Evolutionary conservation across 331 rosid genomes (phyloP).

Genomic region (Cydonia oblonga): DNA sequence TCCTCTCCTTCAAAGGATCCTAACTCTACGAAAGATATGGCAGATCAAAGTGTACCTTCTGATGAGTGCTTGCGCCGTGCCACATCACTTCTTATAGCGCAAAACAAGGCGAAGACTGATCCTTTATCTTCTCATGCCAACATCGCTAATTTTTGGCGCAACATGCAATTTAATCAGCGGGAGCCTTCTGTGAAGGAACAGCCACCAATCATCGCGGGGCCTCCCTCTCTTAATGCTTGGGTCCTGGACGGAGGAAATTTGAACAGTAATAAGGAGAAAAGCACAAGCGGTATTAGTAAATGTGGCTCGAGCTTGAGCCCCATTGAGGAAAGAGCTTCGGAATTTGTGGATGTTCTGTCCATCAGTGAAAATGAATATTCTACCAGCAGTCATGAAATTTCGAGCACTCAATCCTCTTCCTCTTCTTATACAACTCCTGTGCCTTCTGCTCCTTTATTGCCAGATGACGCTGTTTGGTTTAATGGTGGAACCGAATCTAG

Average conservation of each 20-base stretch:
- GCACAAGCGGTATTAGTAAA: slow-evolving; percentile 21
- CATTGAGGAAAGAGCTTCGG: slow-evolving; percentile 51
- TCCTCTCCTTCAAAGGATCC: slow-evolving; percentile 13
- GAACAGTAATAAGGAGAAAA: slow-evolving; percentile 32
- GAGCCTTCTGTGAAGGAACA: slow-evolving; percentile 36
- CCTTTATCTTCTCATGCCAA: slow-evolving; percentile 36
- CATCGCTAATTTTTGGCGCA: slow-evolving; percentile 25
- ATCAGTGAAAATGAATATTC: slow-evolving; percentile 28
- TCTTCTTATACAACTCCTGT: slow-evolving; percentile 48
- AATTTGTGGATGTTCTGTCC: slow-evolving; percentile 33
- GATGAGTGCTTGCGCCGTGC: slow-evolving; percentile 87
- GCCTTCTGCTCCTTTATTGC: slow-evolving; percentile 92
- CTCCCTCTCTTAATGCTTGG: slow-evolving; percentile 95
- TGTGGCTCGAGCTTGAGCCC: slow-evolving; percentile 42
- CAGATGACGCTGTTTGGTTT: slow-evolving; percentile 64
- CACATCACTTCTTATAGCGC: slow-evolving; percentile 75
- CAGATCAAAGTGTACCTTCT: slow-evolving; percentile 27
- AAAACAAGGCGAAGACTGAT: slow-evolving; percentile 38
- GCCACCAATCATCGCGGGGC: slow-evolving; percentile 55
- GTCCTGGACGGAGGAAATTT: slow-evolving; percentile 48
- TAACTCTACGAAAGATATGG: slow-evolving; percentile 32
- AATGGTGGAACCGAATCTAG: slow-evolving; percentile 23
- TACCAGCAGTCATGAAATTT: slow-evolving; percentile 2
- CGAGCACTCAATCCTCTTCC: slow-evolving; percentile 21
- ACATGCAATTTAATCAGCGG: slow-evolving; percentile 22